phyloP scores from a whole-genome alignment of 768 basidiomycete species.

The Xerocomus brunneocitrinus region DNA sequence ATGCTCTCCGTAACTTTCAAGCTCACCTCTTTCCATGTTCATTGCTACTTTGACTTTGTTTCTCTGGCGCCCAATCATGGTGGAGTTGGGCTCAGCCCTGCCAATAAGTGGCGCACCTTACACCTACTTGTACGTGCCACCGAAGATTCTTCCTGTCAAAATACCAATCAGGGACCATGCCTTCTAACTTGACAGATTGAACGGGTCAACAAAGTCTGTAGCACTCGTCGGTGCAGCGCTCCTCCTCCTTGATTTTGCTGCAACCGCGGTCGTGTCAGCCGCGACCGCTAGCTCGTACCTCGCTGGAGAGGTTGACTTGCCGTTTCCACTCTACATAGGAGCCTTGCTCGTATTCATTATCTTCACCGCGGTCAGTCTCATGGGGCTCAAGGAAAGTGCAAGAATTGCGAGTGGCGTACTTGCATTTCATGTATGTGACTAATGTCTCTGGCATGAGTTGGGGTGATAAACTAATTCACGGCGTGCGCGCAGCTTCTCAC shows the following conservation, averaged over 20 bases:
- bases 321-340: conserved; percentile 51
- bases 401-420: conserved; percentile 55
- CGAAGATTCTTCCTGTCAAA: background rate
- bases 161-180: background rate
- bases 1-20: conserved; percentile 19
- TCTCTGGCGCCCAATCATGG: conserved; percentile 72
- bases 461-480: background rate
- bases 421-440: conserved; percentile 49
- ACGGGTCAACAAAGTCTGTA: conserved; percentile 57
- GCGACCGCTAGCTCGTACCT: conserved; percentile 69
- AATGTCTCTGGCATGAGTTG: background rate
- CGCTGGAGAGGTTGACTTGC: conserved; percentile 54
- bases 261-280: conserved; percentile 68
- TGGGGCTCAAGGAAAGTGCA: conserved; percentile 60
- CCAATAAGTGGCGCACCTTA: conserved; percentile 71
- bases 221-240: conserved; percentile 64
- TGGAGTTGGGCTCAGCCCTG: conserved; percentile 64
- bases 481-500: conserved; percentile 40
- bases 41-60: conserved; percentile 58
- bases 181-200: conserved; percentile 39
- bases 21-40: conserved; percentile 66
- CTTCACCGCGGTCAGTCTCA: conserved; percentile 52
- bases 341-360: conserved; percentile 50
- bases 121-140: conserved; percentile 51
- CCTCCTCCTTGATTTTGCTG: conserved; percentile 65